phyloP scores from a whole-genome alignment of 345 rosid species.

The Abelmoschus esculentus region DNA sequence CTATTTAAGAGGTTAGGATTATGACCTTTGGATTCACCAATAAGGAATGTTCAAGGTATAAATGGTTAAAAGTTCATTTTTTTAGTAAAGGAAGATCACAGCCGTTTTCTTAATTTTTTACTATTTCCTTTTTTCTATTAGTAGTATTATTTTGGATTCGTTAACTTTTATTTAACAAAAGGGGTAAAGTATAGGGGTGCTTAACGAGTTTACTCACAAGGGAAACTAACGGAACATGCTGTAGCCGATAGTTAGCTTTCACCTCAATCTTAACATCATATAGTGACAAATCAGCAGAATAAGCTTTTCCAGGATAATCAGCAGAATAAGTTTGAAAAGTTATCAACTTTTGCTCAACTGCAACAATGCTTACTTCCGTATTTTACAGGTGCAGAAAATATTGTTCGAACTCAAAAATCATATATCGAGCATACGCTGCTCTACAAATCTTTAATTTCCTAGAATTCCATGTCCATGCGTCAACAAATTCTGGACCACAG shows the following conservation, averaged over 20 bases:
- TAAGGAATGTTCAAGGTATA: too few relatives aligned
- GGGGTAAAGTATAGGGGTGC: too few relatives aligned
- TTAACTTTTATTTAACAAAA: too few relatives aligned
- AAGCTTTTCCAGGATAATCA: slow-evolving; percentile 33
- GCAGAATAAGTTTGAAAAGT: too few relatives aligned
- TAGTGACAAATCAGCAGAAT: slow-evolving; percentile 27
- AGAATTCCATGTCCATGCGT: neutral
- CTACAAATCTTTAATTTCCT: neutral
- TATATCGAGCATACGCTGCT: neutral
- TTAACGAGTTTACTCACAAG: slow-evolving; percentile 77
- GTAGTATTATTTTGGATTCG: too few relatives aligned
- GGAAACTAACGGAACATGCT: slow-evolving; percentile 81
- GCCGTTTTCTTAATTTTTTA: too few relatives aligned
- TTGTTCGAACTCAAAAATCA: neutral
- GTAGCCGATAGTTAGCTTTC: slow-evolving; percentile 56
- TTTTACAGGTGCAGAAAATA: neutral
- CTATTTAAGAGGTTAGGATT: too few relatives aligned
- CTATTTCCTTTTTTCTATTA: too few relatives aligned
- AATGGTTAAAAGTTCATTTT: too few relatives aligned
- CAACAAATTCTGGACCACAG: neutral
- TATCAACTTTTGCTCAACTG: neutral
- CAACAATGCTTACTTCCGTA: neutral
- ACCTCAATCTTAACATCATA: slow-evolving; percentile 72
- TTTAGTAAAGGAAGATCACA: too few relatives aligned
- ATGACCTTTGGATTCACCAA: too few relatives aligned